Conservation (phyloP, 2,329 filamentous ascomycete genomes). For the Ophiostoma sp. region DNA sequence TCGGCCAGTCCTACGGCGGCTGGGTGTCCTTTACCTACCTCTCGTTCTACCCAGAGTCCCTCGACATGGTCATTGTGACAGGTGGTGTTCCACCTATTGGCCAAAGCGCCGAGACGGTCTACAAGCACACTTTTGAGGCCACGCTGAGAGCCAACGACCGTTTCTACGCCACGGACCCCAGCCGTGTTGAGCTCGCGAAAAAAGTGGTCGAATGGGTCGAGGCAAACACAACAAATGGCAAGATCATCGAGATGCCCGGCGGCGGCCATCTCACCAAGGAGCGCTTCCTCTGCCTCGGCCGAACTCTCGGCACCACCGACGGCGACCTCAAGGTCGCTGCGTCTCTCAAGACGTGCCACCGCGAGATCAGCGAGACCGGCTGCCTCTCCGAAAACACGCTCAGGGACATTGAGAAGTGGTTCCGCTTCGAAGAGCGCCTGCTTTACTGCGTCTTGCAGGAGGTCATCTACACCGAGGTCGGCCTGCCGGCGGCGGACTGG, state of each 20-base stretch:
- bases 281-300: conserved; percentile 27
- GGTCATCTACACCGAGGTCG: conserved; percentile 26
- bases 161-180: conserved; percentile 62
- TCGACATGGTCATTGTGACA: conserved; percentile 59
- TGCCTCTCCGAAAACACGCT: neutral
- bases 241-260: conserved; percentile 11
- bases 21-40: conserved; percentile 68
- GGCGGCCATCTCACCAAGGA: conserved; percentile 22
- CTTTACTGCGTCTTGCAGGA: conserved; percentile 30
- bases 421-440: conserved; percentile 28
- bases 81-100: conserved; percentile 64
- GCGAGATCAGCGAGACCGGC: neutral
- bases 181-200: conserved; percentile 47
- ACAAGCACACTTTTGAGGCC: conserved; percentile 52
- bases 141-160: conserved; percentile 54
- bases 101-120: conserved; percentile 56
- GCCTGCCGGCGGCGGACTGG: conserved; percentile 21
- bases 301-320: conserved; percentile 25
- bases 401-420: conserved; percentile 20
- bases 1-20: conserved; percentile 70
- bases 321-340: conserved; percentile 19
- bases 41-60: conserved; percentile 57
- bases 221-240: neutral
- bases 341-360: neutral
- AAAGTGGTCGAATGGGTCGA: conserved; percentile 14